Conservation (phyloP, 768 basidiomycete genomes). For the Leccinum olivaceopallidum region DNA sequence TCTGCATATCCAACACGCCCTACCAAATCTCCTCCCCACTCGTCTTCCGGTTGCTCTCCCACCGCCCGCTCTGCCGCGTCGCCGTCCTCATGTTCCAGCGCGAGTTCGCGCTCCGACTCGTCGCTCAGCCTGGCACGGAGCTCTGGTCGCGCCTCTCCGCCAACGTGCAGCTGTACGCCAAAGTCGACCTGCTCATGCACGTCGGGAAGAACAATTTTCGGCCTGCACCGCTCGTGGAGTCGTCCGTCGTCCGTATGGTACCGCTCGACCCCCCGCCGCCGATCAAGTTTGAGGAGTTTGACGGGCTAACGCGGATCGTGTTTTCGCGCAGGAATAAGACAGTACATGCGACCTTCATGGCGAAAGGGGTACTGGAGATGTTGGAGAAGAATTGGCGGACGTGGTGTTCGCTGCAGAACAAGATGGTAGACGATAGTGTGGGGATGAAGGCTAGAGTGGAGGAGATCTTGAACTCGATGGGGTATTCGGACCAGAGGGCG, state of each 20-base stretch:
- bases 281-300: slow-evolving; percentile 95
- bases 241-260: slow-evolving; percentile 85
- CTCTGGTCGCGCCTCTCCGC: slow-evolving; percentile 95
- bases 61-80: slow-evolving; percentile 90
- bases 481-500: slow-evolving; percentile 74
- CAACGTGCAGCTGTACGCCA: slow-evolving; percentile 96
- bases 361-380: slow-evolving; percentile 94
- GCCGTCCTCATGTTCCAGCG: slow-evolving; percentile 99
- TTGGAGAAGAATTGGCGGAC: slow-evolving; percentile 91
- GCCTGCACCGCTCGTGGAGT: slow-evolving; percentile 94
- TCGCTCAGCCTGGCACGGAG: slow-evolving; percentile 78
- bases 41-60: slow-evolving; percentile 94
- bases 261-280: slow-evolving; percentile 96
- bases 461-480: slow-evolving; percentile 67
- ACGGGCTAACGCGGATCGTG: slow-evolving; percentile 88
- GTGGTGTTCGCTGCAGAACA: slow-evolving; percentile 81
- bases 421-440: slow-evolving; percentile 70
- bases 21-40: slow-evolving; percentile 99
- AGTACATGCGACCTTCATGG: slow-evolving; percentile 85
- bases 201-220: slow-evolving; percentile 97
- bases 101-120: slow-evolving; percentile 92
- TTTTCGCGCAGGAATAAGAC: slow-evolving; percentile 92
- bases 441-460: slow-evolving; percentile 74
- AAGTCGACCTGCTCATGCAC: slow-evolving; percentile 95
- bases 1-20: slow-evolving; percentile 98